Evolutionary conservation across 768 basidiomycete genomes (phyloP), one percentile per base, ranked within the genome.

Genomic region (Infundibulicybe gibba): DNA sequence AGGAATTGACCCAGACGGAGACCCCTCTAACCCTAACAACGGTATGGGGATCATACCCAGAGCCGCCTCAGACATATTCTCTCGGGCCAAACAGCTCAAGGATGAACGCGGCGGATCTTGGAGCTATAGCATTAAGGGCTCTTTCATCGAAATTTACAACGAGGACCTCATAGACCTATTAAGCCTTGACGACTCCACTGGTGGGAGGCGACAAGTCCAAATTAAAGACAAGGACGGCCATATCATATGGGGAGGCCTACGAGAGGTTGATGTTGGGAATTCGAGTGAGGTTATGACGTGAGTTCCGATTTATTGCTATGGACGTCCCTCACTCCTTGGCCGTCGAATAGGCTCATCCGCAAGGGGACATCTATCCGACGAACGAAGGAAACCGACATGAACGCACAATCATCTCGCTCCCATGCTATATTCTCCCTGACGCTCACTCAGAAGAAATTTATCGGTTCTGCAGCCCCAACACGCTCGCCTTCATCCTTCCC

Each of bases 351-450:
- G 61, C 80, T 94, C 45, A 81, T 99, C 47, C 85, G 87, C 51
- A 84, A 89, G 54, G 97, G 97, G 15, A 87, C 93, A 8, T 79
- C 90, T 13, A 87, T 95, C 37, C 80, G 97, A 30, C 83, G 94
- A 45, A 98, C 97, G 8, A 94, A 95, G 52, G 91, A 94, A 64
- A 99, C 97, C 31, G 91, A 93, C 60, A 97, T 98, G 95, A 99
- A 99, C 63, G 92, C 95, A 19, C 93, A 97, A 64, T 94, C 90
- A 1, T 97, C 94, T 33, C 87, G 97, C 48, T 97, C 93, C 21
- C 97, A 99, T 77, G 97, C 97, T 51, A 98, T 99, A 65, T 98
- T 99, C 68, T 97, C 95, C 34, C 74, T 99, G 44, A 97, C 92
- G 11, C 73, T 99, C 45, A 90, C 84, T 3, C 95, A 97, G 69